Evolutionary conservation across 1,284 basidiomycete species (phyloP).

Genomic region (Phaffia rhodozyma): DNA sequence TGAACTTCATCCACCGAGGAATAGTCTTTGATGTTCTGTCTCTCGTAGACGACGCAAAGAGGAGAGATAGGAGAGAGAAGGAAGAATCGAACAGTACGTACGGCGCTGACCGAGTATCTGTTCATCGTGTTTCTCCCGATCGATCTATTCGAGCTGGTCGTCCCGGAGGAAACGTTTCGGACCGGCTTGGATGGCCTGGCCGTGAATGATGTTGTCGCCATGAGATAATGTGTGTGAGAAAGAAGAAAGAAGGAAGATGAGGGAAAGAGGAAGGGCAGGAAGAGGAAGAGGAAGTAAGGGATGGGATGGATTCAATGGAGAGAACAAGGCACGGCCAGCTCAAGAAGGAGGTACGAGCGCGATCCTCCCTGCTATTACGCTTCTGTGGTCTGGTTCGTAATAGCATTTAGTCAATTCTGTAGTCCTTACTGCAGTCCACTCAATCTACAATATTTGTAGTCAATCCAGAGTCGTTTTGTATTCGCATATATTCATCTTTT

Average conservation of each 20-base stretch:
- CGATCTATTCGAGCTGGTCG: neutral
- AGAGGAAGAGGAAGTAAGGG: neutral
- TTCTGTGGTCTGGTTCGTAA: slow-evolving; percentile 29
- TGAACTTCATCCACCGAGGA: too few species aligned
- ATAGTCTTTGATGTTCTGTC: too few species aligned
- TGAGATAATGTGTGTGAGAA: slow-evolving; percentile 1
- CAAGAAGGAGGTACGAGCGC: neutral
- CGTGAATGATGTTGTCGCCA: slow-evolving; percentile 1
- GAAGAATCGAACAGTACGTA: neutral
- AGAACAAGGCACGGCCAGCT: neutral
- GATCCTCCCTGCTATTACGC: slow-evolving; percentile 25
- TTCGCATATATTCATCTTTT: too few species aligned
- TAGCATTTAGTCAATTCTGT: slow-evolving; percentile 18
- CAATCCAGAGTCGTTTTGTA: too few species aligned
- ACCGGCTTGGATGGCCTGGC: neutral
- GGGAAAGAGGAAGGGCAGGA: neutral
- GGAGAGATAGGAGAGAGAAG: neutral
- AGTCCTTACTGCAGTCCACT: neutral
- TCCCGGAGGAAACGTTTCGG: neutral
- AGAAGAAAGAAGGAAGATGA: neutral
- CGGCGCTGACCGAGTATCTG: slow-evolving; percentile 16
- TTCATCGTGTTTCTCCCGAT: slow-evolving; percentile 14
- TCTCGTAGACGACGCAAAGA: neutral
- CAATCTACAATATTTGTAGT: too few species aligned
- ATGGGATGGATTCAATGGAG: slow-evolving; percentile 1